A percentile compares a stretch with the other conserved stretches of the same genome.
These are phyloP conservation scores for Ustilago lituana DNA, from an alignment of 1,284 basidiomycete genomes.

Conservation along the genomic window DNA sequence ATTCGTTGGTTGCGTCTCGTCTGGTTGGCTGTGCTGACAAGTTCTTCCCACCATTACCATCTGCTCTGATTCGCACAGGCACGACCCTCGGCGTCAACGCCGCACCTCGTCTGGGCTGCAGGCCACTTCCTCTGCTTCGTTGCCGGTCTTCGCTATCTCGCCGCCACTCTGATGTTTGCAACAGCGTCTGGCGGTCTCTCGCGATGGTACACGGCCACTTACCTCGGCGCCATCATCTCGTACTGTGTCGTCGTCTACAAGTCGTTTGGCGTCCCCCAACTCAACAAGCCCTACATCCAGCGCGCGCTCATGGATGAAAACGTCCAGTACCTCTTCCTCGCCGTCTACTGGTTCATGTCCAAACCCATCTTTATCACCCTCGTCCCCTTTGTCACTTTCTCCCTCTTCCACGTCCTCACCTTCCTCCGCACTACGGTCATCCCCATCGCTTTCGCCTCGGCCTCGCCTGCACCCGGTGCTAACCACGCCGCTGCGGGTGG, in stretches of 20 bases:
- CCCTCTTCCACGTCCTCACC: slow-evolving; percentile 66
- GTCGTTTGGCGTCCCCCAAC: slow-evolving; percentile 64
- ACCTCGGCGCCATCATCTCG: slow-evolving; percentile 65
- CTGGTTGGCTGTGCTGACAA: no score
- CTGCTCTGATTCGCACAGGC: no score
- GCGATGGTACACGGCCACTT: slow-evolving; percentile 63
- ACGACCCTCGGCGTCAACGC: slow-evolving; percentile 60
- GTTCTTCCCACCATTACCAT: no score
- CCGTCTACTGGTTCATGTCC: slow-evolving; percentile 67
- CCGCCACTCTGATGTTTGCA: slow-evolving; percentile 51
- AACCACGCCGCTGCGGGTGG: slow-evolving; percentile 27
- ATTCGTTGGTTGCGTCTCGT: no score
- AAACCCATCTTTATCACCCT: slow-evolving; percentile 67
- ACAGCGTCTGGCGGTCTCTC: slow-evolving; percentile 51
- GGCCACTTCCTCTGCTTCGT: slow-evolving; percentile 66
- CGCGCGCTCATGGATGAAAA: slow-evolving; percentile 67
- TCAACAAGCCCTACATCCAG: slow-evolving; percentile 65
- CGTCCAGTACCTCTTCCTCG: slow-evolving; percentile 66
- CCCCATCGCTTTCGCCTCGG: slow-evolving; percentile 52
- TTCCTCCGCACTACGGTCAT: slow-evolving; percentile 61
- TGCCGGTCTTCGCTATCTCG: slow-evolving; percentile 62
- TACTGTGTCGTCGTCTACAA: slow-evolving; percentile 68
- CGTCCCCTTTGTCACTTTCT: slow-evolving; percentile 66
- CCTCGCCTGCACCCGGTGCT: slow-evolving; percentile 33
- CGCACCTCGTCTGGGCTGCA: slow-evolving; percentile 67